Evolutionary conservation across 1,139 yeast species (phyloP), one percentile per base, ranked within the genome.

Genomic region (Hyphopichia burtonii): DNA sequence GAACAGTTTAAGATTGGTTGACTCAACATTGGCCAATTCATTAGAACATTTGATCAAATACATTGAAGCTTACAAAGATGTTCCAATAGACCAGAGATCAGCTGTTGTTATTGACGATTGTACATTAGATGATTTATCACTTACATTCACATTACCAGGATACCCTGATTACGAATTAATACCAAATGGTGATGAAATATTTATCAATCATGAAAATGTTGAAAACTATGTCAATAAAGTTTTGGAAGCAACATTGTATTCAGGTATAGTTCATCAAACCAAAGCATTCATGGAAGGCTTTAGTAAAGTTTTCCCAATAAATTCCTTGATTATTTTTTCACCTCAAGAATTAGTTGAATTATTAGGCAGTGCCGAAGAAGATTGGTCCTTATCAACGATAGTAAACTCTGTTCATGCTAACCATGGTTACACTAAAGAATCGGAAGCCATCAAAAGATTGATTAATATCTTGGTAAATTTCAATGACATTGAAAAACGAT

Each of bases 361-460:
- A 40, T 82, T 88, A 53, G 75, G 75, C 6, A 82, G 79, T 46
- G 80, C 81, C 1, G 83, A 83, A 40, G 98, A 90, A 55, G 98
- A 93, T 56, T 93, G 99, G 98, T 79, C 93, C 0, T 58, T 57
- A 38, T 78, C 74, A 37, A 79, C 94, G 0, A 66, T 93, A 37
- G 55, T 69, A 9, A 71, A 79, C 2, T 73, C 83, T 0, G 69
- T 93, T 19, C 80, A 80, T 51, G 96, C 98, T 0, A 95, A 91
- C 54, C 99, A 93, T 61, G 99, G 99, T 1, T 93, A 86, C 54
- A 78, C 78, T 7, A 77, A 78, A 56, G 94, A 86, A 30, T 86
- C 96, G 2, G 65, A 65, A 15, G 74, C 85, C 0, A 79, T 93
- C 10, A 74, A 72, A 46, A 72, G 78, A 45, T 66, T 93, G 44